Percentiles rank a stretch among this genome's conserved stretches.
These are phyloP conservation scores for Albugo candida DNA, from an alignment of 352 stramenopile genomes.

Conservation along the genomic window DNA sequence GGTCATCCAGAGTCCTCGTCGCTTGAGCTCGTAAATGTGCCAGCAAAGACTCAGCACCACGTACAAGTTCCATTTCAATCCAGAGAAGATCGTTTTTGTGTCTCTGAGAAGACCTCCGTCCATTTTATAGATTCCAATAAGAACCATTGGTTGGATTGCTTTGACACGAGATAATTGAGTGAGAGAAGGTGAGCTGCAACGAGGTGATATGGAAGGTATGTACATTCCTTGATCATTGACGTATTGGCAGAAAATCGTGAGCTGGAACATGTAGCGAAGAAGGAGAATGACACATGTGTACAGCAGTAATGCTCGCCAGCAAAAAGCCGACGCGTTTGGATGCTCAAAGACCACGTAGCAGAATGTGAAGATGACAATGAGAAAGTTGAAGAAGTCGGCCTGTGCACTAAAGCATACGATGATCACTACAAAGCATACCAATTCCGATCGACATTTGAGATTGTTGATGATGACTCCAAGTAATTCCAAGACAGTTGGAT, in stretches of 20 bases:
- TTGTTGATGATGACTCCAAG: constrained; percentile 13
- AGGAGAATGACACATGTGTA: constrained; percentile 19
- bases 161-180: constrained; percentile 23
- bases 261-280: constrained; percentile 61
- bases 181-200: constrained; percentile 21
- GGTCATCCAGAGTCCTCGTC: constrained; percentile 46
- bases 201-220: constrained; percentile 66
- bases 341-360: constrained; percentile 54
- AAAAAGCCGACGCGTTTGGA: constrained; percentile 29
- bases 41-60: constrained; percentile 57
- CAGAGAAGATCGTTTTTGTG: constrained; percentile 32
- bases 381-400: constrained; percentile 63
- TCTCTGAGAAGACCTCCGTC: constrained; percentile 24
- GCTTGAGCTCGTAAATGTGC: constrained; percentile 58
- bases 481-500: constrained; percentile 39
- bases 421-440: constrained; percentile 42
- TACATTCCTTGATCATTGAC: constrained; percentile 32
- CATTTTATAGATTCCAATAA: constrained; percentile 78
- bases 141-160: constrained; percentile 51
- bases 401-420: constrained; percentile 53
- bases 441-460: constrained; percentile 43
- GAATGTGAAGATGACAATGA: constrained; percentile 52
- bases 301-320: constrained; percentile 59
- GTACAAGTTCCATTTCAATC: constrained; percentile 74
- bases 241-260: constrained; percentile 64